Evolutionary conservation across 805 yeast genomes (phyloP).

Genomic region (Cyberlindnera saturnus): DNA sequence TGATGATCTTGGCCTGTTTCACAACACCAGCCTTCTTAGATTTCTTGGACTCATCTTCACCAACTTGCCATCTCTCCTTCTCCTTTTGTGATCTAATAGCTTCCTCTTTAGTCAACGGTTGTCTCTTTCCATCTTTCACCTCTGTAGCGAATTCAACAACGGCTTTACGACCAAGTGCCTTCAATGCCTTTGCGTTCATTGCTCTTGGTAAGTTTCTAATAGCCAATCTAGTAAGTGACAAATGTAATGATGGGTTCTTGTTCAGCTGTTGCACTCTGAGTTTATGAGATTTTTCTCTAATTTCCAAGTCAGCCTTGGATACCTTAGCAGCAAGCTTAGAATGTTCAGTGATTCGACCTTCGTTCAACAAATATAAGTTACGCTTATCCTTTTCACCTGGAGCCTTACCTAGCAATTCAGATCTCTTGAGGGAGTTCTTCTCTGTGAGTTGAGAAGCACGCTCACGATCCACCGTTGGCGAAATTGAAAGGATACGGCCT

Average conservation of each 20-base stretch:
- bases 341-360: constrained; percentile 81
- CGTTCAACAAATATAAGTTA: constrained; percentile 80
- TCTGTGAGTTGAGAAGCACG: constrained; percentile 73
- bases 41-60: constrained; percentile 45
- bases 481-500: constrained; percentile 81
- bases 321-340: constrained; percentile 72
- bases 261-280: constrained; percentile 85
- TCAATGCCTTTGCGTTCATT: constrained; percentile 80
- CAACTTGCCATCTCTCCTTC: constrained; percentile 39
- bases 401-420: constrained; percentile 72
- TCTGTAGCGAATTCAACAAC: constrained; percentile 92
- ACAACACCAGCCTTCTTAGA: constrained; percentile 85
- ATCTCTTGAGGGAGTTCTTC: constrained; percentile 65
- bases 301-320: constrained; percentile 68
- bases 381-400: constrained; percentile 79
- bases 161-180: constrained; percentile 90
- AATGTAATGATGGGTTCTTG: constrained; percentile 85
- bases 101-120: constrained; percentile 87
- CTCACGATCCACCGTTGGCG: constrained; percentile 82
- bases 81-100: constrained; percentile 68
- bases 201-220: constrained; percentile 91
- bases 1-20: constrained; percentile 86
- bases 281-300: constrained; percentile 82
- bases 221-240: constrained; percentile 93
- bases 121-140: constrained; percentile 68